Percentiles rank a stretch among this genome's conserved stretches.
phyloP scores from a whole-genome alignment of 345 rosid genomes.

The Zanthoxylum bungeanum region DNA sequence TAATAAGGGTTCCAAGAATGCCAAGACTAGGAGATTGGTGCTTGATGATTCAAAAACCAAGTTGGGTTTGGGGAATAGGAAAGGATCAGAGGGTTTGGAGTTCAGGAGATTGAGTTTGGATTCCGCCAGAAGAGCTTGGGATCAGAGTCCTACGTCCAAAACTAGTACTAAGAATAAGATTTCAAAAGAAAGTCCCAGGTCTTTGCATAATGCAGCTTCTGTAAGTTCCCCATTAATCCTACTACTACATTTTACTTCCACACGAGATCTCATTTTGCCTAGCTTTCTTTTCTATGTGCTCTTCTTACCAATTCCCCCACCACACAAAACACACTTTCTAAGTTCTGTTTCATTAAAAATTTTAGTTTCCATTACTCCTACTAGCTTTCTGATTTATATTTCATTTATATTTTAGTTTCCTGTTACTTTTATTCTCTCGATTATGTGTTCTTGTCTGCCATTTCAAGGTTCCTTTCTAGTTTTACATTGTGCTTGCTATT shows the following conservation, averaged over 20 bases:
- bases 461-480: neutral
- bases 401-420: neutral
- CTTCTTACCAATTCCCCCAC: no score
- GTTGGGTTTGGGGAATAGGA: neutral
- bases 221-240: conserved; percentile 1
- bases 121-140: conserved; percentile 45
- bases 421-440: neutral
- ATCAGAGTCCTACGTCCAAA: conserved; percentile 29
- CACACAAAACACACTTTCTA: no score
- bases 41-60: conserved; percentile 1
- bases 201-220: conserved; percentile 3
- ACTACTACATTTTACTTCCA: neutral
- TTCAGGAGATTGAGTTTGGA: conserved; percentile 48
- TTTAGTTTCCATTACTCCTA: no score
- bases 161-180: conserved; percentile 6
- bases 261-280: neutral
- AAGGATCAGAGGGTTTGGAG: conserved; percentile 14
- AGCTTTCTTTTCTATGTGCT: neutral
- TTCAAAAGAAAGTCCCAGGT: neutral
- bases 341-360: no score
- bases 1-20: neutral
- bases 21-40: neutral
- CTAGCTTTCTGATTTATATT: neutral
- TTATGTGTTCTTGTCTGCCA: neutral
- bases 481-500: no score